A percentile compares a stretch with the other conserved stretches of the same genome.
Conservation (phyloP, 1,139 yeast genomes). For the Candida anutae region DNA sequence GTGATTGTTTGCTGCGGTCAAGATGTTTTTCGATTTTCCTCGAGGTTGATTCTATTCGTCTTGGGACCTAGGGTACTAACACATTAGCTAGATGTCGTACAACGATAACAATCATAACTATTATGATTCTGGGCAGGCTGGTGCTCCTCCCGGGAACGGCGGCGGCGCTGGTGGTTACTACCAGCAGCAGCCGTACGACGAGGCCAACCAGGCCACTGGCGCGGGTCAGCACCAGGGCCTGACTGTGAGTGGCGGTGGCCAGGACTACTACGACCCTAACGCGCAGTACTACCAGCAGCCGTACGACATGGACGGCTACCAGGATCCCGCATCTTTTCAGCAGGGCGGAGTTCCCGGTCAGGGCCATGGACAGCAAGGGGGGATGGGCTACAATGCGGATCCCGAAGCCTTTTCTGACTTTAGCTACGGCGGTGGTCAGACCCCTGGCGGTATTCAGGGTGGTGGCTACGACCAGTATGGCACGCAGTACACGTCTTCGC, state of each 20-base stretch:
- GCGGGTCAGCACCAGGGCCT: conserved; percentile 7
- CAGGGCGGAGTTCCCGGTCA: conserved; percentile 20
- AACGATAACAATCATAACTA: conserved; percentile 44
- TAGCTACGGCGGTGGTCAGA: conserved; percentile 49
- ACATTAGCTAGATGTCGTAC: conserved; percentile 39
- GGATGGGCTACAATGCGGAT: conserved; percentile 45
- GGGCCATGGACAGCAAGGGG: conserved; percentile 28
- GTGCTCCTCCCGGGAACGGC: conserved; percentile 6
- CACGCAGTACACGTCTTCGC: conserved; percentile 74
- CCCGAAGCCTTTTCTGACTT: conserved; percentile 77
- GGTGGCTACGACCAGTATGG: conserved; percentile 63
- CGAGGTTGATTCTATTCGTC: too few species aligned
- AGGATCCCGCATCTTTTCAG: conserved; percentile 24
- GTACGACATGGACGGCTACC: conserved; percentile 42
- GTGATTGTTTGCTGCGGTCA: too few species aligned
- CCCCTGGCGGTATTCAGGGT: conserved; percentile 40
- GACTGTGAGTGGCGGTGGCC: conserved; percentile 10
- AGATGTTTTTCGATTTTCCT: too few species aligned
- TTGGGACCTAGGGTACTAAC: too few species aligned
- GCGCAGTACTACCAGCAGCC: conserved; percentile 49
- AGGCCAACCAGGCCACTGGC: conserved; percentile 24
- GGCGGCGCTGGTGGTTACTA: conserved; percentile 41
- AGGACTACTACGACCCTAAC: conserved; percentile 39
- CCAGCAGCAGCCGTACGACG: conserved; percentile 40
- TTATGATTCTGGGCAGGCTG: conserved; percentile 38